Conservation (phyloP, 768 basidiomycete genomes). For the Mycena maculata region DNA sequence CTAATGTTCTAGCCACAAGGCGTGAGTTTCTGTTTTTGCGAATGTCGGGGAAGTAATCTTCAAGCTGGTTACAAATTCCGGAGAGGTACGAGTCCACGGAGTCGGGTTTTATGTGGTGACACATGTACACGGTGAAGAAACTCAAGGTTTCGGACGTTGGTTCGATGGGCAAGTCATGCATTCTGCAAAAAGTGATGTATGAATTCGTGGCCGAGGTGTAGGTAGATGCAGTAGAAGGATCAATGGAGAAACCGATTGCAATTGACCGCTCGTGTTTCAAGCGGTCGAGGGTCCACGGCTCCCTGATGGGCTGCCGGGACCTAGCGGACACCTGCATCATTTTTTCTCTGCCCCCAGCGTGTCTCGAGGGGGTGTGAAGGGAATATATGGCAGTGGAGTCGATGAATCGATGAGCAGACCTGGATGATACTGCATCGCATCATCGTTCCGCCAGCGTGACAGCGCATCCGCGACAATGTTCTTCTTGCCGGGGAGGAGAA, state of each 20-base stretch:
- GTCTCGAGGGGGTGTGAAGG: constrained; percentile 41
- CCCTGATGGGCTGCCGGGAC: constrained; percentile 46
- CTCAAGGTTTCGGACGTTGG: no score
- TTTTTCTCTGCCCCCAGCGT: constrained; percentile 43
- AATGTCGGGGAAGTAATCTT: no score
- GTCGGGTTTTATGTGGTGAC: no score
- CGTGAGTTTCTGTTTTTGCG: constrained; percentile 32
- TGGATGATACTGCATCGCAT: constrained; percentile 2
- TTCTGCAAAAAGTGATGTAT: no score
- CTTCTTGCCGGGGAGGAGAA: constrained; percentile 35
- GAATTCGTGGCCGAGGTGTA: no score
- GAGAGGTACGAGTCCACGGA: no score
- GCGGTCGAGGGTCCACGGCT: constrained; percentile 49
- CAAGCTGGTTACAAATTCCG: no score
- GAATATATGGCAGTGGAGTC: background rate
- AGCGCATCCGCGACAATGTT: constrained; percentile 45
- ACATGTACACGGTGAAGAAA: no score
- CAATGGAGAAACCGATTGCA: constrained; percentile 37
- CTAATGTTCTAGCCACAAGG: constrained; percentile 44
- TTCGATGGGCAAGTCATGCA: no score
- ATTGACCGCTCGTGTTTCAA: constrained; percentile 43
- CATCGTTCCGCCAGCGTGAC: constrained; percentile 34
- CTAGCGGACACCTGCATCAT: constrained; percentile 28
- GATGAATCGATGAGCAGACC: constrained; percentile 6
- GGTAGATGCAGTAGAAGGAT: no score